Evolutionary conservation across 306 rosid genomes (phyloP), one percentile per base, ranked within the genome.

Genomic region (Bauhinia variegata): DNA sequence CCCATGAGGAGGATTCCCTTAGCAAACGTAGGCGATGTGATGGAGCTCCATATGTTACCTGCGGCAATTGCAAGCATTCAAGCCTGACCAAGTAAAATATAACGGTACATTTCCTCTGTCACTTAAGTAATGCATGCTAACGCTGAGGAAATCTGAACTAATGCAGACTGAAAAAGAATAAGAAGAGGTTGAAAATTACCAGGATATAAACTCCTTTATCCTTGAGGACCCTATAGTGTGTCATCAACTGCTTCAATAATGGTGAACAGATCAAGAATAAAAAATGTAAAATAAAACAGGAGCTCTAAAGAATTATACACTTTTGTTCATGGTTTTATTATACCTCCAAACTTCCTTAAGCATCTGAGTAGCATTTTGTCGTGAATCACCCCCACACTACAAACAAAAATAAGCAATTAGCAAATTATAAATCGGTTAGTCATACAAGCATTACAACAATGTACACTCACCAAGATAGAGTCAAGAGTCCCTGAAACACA

Each of bases 221-320:
- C 96, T 86, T 82, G 85, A 91, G 97, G 76, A 88, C 92, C 97
- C 97, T 91, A 82, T 86, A 91, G 83, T 86, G 87, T 88, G 89
- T 84, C 82, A 91, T 84, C 77, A 91, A 91, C 97, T 82, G 91
- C 92, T 88, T 88, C 91, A 86, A 86, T 91, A 86, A 79, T 85
- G 84, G 86, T 83, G 87, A 78, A 84, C 67, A 86, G 68, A 88
- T 88, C 97, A 88, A 82, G 88, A 80, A 76, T 80, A 76, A 75
- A 87, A 54, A 63, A 73, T 39, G 41, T 59, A 75, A 74, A 54
- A 73, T 38, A 41, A 56, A 58, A 67, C 38, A 64, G 57, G 61
- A 44, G 63, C 11, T 13, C 14, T 51, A 69, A 67, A 49, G 42
- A 79, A 63, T 33, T 67, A 10, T 51, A 68, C 54, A 51, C 23